phyloP scores from a whole-genome alignment of 2,329 filamentous ascomycete genomes.

The Colletotrichum tamarilloi region DNA sequence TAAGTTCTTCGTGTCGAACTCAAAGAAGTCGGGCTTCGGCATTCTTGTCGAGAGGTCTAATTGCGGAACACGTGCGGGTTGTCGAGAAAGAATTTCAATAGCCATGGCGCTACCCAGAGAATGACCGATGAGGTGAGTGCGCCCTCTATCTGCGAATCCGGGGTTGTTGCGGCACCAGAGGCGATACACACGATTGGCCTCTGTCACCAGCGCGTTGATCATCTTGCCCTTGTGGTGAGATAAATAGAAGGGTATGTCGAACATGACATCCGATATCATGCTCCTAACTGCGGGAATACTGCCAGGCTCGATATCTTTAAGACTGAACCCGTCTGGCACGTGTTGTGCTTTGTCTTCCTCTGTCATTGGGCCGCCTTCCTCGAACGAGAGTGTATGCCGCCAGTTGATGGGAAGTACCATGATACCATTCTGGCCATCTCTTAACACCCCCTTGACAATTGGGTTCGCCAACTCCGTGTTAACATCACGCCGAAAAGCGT shows the following conservation, averaged over 20 bases:
- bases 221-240: constrained; percentile 96
- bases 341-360: constrained; percentile 65
- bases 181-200: constrained; percentile 95
- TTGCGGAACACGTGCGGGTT: constrained; percentile 77
- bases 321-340: constrained; percentile 66
- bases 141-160: constrained; percentile 81
- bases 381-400: constrained; percentile 88
- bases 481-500: constrained; percentile 85
- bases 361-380: constrained; percentile 76
- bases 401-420: constrained; percentile 97
- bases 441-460: constrained; percentile 78
- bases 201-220: constrained; percentile 86
- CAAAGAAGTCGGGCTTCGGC: constrained; percentile 73
- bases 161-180: constrained; percentile 96
- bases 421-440: constrained; percentile 83
- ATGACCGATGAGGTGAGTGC: constrained; percentile 92
- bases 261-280: constrained; percentile 97
- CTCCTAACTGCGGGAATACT: constrained; percentile 93
- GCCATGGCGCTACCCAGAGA: constrained; percentile 96
- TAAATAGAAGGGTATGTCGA: constrained; percentile 97
- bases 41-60: constrained; percentile 54
- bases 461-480: constrained; percentile 85
- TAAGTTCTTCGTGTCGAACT: constrained; percentile 91
- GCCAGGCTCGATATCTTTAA: constrained; percentile 92
- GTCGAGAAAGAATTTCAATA: constrained; percentile 87